Evolutionary conservation across 2,329 filamentous ascomycete genomes (phyloP), one percentile per base, ranked within the genome.

Genomic region (Diaporthe longicolla): DNA sequence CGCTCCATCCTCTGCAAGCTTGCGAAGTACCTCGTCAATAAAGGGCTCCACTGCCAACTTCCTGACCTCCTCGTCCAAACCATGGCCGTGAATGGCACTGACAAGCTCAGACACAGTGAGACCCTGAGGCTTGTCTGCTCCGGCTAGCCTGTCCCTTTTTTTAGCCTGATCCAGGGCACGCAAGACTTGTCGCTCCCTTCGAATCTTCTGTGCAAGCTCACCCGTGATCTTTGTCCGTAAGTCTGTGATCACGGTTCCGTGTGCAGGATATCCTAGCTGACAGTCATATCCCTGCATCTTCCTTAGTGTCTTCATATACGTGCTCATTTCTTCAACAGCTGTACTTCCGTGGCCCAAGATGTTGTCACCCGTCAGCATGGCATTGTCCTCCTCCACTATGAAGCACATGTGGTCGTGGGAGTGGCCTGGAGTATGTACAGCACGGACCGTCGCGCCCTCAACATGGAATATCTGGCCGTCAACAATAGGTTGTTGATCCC

Each of bases 291-390:
- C 19, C 37, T 68, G 58, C 77, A 79, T 78, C n/a, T 37, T 10
- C 2, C 68, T 58, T 35, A 79, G 73, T 1, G 73, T 70, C 17
- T 50, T 61, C 75, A 78, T 77, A 70, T 71, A 98, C 0, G 85
- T 84, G 1, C 84, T 82, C 11, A 97, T 86, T 76, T 97, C 90
- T 81, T 97, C 94, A 77, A 97, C 97, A 0, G 97, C 94, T 4
- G 93, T 92, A 2, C 94, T 97, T 17, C 95, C 95, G 75, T 97
- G 94, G 0, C 95, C 95, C 2, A 98, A 87, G 1, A 98, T 93
- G 80, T 96, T 97, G 82, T 98, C 95, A 9, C 93, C 95, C 0
- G 95, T 97, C 82, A 98, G 97, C 85, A 98, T 91, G 54, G 94
- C 92, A 78, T 94, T 89, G 79, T 97, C 88, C 88, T 97, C 94